A percentile compares a stretch with the other conserved stretches of the same genome.
Conservation (phyloP, 2,329 filamentous ascomycete genomes). For the Nannizziopsis arthrosporioides region DNA sequence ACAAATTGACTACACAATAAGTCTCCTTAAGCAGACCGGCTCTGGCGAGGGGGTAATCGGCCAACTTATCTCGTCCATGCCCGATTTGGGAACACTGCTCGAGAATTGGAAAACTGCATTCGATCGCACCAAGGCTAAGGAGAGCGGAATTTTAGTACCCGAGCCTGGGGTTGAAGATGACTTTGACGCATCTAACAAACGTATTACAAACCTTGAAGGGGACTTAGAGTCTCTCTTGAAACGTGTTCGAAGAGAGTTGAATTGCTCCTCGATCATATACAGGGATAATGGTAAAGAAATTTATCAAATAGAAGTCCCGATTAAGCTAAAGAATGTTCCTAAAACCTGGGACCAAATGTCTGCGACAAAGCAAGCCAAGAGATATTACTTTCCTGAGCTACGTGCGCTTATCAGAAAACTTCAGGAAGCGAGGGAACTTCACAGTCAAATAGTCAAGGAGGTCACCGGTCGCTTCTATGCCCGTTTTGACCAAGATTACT, state of each 20-base stretch:
- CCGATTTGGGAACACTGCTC: slow-evolving; percentile 61
- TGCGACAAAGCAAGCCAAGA: slow-evolving; percentile 75
- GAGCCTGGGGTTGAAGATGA: slow-evolving; percentile 80
- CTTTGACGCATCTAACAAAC: slow-evolving; percentile 72
- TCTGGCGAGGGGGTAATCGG: slow-evolving; percentile 75
- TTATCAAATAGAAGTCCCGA: slow-evolving; percentile 83
- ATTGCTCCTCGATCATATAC: slow-evolving; percentile 60
- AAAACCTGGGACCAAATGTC: slow-evolving; percentile 94
- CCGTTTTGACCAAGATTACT: slow-evolving; percentile 79
- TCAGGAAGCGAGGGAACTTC: slow-evolving; percentile 88
- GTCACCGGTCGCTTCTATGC: slow-evolving; percentile 72
- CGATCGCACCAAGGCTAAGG: slow-evolving; percentile 65
- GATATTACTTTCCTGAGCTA: slow-evolving; percentile 84
- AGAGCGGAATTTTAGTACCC: slow-evolving; percentile 72
- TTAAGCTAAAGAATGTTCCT: slow-evolving; percentile 70
- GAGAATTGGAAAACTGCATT: slow-evolving; percentile 87
- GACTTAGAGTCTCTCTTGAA: slow-evolving; percentile 61
- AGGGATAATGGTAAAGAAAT: slow-evolving; percentile 91
- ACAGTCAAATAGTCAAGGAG: slow-evolving; percentile 80
- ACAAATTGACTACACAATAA: slow-evolving; percentile 91
- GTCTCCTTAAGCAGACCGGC: slow-evolving; percentile 59
- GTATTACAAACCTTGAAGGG: slow-evolving; percentile 61
- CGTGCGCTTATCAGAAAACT: slow-evolving; percentile 71
- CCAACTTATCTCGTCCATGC: slow-evolving; percentile 73
- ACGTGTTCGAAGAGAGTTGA: slow-evolving; percentile 59